Conservation (phyloP, 768 basidiomycete species). For the Paxillus ammoniavirescens region DNA sequence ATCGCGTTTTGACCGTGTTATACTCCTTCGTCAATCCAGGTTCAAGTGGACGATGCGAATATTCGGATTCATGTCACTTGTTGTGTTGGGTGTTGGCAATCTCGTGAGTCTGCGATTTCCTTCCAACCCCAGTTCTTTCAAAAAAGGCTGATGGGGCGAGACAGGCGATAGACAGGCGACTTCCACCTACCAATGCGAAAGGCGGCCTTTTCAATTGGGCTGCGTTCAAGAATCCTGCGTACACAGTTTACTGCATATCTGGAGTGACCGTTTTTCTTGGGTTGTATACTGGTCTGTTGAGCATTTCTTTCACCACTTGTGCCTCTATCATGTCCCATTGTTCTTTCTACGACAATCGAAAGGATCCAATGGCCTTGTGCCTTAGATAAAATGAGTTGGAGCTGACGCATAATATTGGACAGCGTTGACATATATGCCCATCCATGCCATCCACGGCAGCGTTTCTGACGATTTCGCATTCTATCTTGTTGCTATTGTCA, state of each 20-base stretch:
- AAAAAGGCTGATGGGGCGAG: neutral
- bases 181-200: slow-evolving; percentile 50
- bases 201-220: slow-evolving; percentile 59
- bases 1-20: too few relatives aligned
- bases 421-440: slow-evolving; percentile 68
- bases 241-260: slow-evolving; percentile 55
- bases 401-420: neutral
- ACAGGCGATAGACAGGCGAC: slow-evolving; percentile 41
- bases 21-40: too few relatives aligned
- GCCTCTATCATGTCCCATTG: neutral
- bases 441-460: slow-evolving; percentile 51
- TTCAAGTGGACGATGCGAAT: slow-evolving; percentile 73
- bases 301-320: neutral
- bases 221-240: slow-evolving; percentile 48
- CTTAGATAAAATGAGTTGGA: too few relatives aligned
- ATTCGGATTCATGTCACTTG: too few relatives aligned
- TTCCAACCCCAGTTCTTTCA: slow-evolving; percentile 6
- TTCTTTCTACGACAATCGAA: neutral
- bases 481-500: slow-evolving; percentile 68
- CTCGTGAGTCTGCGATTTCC: slow-evolving; percentile 26
- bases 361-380: too few relatives aligned
- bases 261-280: slow-evolving; percentile 62
- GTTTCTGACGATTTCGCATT: slow-evolving; percentile 51
- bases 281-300: slow-evolving; percentile 56
- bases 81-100: slow-evolving; percentile 40